A percentile compares a stretch with the other conserved stretches of the same genome.
phyloP scores from a whole-genome alignment of 495 filamentous ascomycete genomes.

The Aspergillus ellipticus region DNA sequence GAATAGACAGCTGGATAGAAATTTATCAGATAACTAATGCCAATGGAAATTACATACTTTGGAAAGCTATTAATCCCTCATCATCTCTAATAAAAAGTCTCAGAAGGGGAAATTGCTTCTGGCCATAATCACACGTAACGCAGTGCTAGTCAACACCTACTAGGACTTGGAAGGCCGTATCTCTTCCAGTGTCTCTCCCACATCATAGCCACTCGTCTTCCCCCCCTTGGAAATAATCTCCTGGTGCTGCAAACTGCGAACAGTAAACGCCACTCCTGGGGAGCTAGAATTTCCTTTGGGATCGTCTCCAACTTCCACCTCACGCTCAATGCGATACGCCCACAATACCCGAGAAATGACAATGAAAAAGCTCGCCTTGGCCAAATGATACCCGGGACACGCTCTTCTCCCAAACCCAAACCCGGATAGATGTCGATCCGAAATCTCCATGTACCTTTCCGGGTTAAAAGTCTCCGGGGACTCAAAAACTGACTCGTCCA shows the following conservation, averaged over 20 bases:
- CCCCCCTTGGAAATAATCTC: background rate
- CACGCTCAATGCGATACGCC: slow-evolving; percentile 42
- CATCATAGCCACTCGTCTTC: background rate
- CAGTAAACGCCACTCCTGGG: background rate
- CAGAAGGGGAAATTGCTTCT: too few relatives aligned
- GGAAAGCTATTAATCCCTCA: too few relatives aligned
- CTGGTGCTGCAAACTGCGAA: background rate
- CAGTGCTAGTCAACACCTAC: too few relatives aligned
- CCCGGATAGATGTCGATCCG: slow-evolving; percentile 23
- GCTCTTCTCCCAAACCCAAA: slow-evolving; percentile 20
- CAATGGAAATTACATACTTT: too few relatives aligned
- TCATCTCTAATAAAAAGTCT: too few relatives aligned
- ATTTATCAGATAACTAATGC: too few relatives aligned
- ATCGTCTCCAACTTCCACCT: background rate
- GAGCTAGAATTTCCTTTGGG: background rate
- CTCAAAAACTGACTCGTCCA: slow-evolving; percentile 32
- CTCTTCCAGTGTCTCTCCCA: background rate
- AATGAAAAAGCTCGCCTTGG: slow-evolving; percentile 44
- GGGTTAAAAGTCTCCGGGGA: slow-evolving; percentile 34
- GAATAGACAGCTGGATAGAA: too few relatives aligned
- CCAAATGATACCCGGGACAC: slow-evolving; percentile 45
- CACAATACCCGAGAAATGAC: slow-evolving; percentile 47
- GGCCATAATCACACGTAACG: too few relatives aligned
- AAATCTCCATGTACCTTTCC: slow-evolving; percentile 35
- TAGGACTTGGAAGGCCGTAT: background rate